Evolutionary conservation across 768 basidiomycete species (phyloP), one percentile per base, ranked within the genome.

Genomic region (Mycena kentingensis): DNA sequence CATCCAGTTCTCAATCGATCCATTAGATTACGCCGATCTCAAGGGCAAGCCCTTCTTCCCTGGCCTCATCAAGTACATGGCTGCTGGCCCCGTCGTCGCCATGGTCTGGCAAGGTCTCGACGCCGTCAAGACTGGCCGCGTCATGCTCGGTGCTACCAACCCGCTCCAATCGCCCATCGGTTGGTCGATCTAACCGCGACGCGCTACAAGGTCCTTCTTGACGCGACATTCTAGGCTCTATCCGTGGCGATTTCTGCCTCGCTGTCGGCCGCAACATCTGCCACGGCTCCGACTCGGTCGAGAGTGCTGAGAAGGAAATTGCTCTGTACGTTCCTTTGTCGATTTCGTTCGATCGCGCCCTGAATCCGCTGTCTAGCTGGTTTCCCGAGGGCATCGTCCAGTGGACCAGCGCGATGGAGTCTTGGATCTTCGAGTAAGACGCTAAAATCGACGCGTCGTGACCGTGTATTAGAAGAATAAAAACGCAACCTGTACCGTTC

Each of bases 41-140:
- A 88, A 82, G 71, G 85, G 80, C 63, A 97, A 96, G 83, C 67
- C 83, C 50, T 99, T 99, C 87, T 99, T 98, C 87, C 90, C 91
- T 62, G 89, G 91, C 62, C 74, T 98, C 66, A 87, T 98, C 83
- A 87, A 85, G 70, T 98, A 98, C 81, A 98, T 96, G 93, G 84
- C 86, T 49, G 79, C 88, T 49, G 96, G 97, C 54, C 97, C 97
- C 62, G 97, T 99, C 62, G 88, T 96, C 67, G 90, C 82, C 64
- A 95, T 93, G 84, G 94, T 90, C 61, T 96, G 94, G 85, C 83
- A 98, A 77, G 97, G 97, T 53, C 82, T 93, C 56, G 89, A 93
- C 61, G 90, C 90, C 44, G 90, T 93, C 73, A 93, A 93, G 85
- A 95, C 93, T 52, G 95, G 94, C 62, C 93, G 95, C 75, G 81